Base-by-base conservation (phyloP, 441 rosid species). In the Arabidopsis lyrata region DNA sequence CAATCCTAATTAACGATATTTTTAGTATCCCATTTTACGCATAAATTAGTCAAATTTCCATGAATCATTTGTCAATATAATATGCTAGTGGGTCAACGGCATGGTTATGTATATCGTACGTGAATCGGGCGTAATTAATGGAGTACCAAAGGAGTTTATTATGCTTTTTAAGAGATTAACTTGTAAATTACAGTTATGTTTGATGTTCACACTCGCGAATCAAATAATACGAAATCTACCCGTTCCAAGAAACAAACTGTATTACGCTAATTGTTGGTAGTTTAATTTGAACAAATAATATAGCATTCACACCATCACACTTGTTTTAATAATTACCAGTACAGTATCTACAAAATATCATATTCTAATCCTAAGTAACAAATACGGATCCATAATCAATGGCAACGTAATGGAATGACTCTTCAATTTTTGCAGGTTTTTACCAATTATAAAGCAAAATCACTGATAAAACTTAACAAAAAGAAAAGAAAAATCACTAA, bases 151-250 rank as follows among this genome's bases (percentile, higher is more conserved):
- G 42, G 50, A 54, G 3, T 48, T 63, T 29, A 9, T 16, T 34
- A 68, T 62, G 29, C 29, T 42, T 22, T 45, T 36, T 12, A 36
- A 36, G 31, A 41, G 14, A 36, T 50, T 63, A 48, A 55, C 60
- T 69, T 69, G 60, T 63, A 47, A 29, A 48, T 41, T 53, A 75
- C 57, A 75, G 12, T 20, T 58, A n/a, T 31, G 11, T 45, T 47
- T 38, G 70, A 70, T 69, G 60, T 63, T 55, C 66, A 63, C 59
- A 54, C 60, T 69, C 10, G 45, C 66, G 63, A 27, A 45, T 35
- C 71, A 62, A 27, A 52, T 50, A 61, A 50, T 61, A 54, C 39
- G 35, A 14, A 66, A 74, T 38, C n/a, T 52, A 32, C 49, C 57
- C 56, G 67, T 15, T 36, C 53, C 31, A 29, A 50, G 29, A 57